These are phyloP conservation scores for Suillus decipiens DNA, from an alignment of 768 basidiomycete genomes.

Conservation along the genomic window DNA sequence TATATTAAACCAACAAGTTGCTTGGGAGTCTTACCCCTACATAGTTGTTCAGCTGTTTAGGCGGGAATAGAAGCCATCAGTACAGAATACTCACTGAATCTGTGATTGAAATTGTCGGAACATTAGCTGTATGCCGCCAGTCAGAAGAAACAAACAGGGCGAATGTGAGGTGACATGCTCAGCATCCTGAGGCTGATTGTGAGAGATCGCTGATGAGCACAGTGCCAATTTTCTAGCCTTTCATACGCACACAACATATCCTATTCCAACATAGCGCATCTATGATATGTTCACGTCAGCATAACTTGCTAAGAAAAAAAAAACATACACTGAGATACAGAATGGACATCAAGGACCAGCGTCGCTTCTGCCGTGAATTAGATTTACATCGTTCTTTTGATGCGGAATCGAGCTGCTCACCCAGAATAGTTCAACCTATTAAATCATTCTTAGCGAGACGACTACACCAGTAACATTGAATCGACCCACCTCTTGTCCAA, in stretches of 20 bases:
- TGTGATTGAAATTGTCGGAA: background rate
- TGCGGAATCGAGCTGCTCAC: background rate
- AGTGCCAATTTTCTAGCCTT: background rate
- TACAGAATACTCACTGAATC: background rate
- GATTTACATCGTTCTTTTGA: background rate
- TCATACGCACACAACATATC: background rate
- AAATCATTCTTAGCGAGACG: background rate
- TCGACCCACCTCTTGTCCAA: background rate
- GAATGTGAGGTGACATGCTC: background rate
- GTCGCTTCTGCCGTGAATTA: background rate
- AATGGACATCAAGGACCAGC: background rate
- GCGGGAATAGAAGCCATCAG: background rate
- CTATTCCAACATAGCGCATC: background rate
- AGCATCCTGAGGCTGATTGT: background rate
- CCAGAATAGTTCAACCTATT: background rate
- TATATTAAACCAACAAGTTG: background rate
- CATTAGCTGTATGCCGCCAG: background rate
- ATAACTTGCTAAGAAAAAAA: too few species aligned
- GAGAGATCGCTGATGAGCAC: background rate
- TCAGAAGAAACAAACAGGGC: background rate
- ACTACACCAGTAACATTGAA: background rate
- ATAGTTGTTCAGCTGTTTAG: background rate
- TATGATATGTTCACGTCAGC: background rate
- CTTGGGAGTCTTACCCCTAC: background rate
- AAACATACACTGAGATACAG: slow-evolving; percentile 1